These are phyloP conservation scores for Knoxia roxburghii DNA, from an alignment of 257 asterid species.

Conservation along the genomic window DNA sequence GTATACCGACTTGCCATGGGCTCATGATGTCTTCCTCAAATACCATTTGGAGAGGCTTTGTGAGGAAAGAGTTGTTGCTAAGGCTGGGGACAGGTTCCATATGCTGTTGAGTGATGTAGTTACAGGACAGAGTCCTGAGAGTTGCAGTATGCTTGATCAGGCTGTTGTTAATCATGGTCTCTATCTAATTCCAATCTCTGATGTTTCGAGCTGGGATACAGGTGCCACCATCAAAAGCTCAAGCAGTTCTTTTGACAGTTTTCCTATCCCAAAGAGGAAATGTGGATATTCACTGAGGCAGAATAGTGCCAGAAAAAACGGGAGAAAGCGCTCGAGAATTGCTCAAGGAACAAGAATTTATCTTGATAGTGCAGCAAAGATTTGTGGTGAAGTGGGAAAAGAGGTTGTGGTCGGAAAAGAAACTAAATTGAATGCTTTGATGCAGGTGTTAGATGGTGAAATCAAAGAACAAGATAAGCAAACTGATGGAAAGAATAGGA, in stretches of 20 bases:
- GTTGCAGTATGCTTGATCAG: not conserved
- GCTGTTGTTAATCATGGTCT: not conserved
- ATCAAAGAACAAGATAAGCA: too few relatives aligned
- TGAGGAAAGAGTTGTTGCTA: constrained; percentile 31
- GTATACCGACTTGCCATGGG: constrained; percentile 48
- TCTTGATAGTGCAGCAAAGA: not conserved
- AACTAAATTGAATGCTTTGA: too few relatives aligned
- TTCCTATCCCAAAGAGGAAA: not conserved
- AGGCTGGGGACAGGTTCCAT: constrained; percentile 13
- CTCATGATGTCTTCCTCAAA: constrained; percentile 39
- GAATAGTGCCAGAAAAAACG: not conserved
- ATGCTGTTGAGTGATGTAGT: not conserved
- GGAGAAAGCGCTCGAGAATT: not conserved
- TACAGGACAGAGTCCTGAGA: not conserved
- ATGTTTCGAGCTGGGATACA: not conserved
- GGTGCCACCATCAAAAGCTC: constrained; percentile 2
- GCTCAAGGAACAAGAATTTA: not conserved
- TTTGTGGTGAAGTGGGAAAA: not conserved
- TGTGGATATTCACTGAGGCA: not conserved
- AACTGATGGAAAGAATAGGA: not conserved
- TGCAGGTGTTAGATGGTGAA: too few relatives aligned
- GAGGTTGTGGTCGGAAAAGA: constrained; percentile 2
- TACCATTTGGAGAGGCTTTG: constrained; percentile 44
- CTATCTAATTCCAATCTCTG: not conserved
- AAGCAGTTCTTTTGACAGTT: not conserved